Evolutionary conservation across 2,329 filamentous ascomycete genomes (phyloP), one percentile per base, ranked within the genome.

Genomic region (Rasamsonia emersonii): DNA sequence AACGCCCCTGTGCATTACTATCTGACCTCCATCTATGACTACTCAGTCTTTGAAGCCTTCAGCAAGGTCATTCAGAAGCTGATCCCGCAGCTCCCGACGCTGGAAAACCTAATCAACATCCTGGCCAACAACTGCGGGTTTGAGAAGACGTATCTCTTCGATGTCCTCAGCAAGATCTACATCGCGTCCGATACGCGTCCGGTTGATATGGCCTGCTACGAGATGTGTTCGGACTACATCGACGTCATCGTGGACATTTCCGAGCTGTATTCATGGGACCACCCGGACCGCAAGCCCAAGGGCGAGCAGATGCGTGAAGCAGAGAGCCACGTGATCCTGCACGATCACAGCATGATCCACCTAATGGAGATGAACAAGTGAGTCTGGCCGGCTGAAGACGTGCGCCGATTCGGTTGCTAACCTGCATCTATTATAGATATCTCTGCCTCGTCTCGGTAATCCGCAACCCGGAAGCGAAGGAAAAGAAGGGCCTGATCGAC

Each of bases 31-130:
- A 98, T 98, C 56, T 98, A 96, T 68, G 91, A 98, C 58, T 89
- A 95, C 62, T 93, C 83, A 49, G 94, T 94, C 52, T 98, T 96
- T 55, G 91, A 98, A 61, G 91, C 91, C 30, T 95, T 98, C 57
- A 89, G 82, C 65, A 95, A 95, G 60, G 89, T 98, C 41, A 94
- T 98, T 42, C 91, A 98, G 61, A 95, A 95, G 59, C 74, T 98
- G 18, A 89, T 98, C 31, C 89, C 91, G 1, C 84, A 93, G 40
- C 74, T 98, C 5, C 85, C 86, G 4, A 93, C 88, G 16, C 76
- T 98, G 35, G 91, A 98, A 61, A 82, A 86, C 30, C 75, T 98
- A 60, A 80, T 98, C 50, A 95, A 93, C 50, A 91, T 89, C 44
- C 74, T 98, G 24, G 93, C 86, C 63, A 85, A 83, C 39, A 91